These are phyloP conservation scores for Komagataella pastoris DNA, from an alignment of 805 yeast species.

Conservation along the genomic window DNA sequence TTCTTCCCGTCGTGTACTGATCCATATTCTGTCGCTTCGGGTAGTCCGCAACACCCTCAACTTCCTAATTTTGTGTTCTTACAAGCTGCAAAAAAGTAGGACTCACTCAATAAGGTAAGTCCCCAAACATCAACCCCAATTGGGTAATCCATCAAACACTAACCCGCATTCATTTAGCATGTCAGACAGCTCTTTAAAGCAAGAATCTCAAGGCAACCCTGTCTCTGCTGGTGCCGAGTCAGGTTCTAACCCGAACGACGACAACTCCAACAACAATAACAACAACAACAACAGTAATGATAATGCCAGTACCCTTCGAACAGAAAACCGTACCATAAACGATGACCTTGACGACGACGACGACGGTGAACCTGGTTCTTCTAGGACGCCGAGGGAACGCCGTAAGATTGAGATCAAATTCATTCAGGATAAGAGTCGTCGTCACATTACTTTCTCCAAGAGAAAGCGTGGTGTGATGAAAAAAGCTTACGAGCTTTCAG, in stretches of 20 bases:
- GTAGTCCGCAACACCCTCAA: background rate
- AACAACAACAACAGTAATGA: background rate
- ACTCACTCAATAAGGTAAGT: background rate
- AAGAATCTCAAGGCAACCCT: background rate
- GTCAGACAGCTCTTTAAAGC: background rate
- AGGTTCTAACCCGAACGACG: background rate
- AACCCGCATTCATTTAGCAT: background rate
- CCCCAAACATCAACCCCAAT: background rate
- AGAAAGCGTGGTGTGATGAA: constrained; percentile 99
- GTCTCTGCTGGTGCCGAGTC: background rate
- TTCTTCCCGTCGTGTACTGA: background rate
- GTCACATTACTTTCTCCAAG: constrained; percentile 95
- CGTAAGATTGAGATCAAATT: constrained; percentile 95
- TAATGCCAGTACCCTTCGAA: background rate
- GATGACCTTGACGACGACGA: constrained; percentile 33
- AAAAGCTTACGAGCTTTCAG: constrained; percentile 96
- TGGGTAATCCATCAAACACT: background rate
- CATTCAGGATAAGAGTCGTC: constrained; percentile 93
- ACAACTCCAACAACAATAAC: background rate
- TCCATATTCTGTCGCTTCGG: background rate
- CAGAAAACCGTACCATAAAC: constrained; percentile 1
- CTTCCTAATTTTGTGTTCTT: background rate
- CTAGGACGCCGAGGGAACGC: constrained; percentile 40
- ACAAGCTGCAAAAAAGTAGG: background rate
- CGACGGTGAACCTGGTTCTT: constrained; percentile 32